A percentile compares a stretch with the other conserved stretches of the same genome.
Evolutionary conservation across 169 alveolate genomes (phyloP).

Genomic region (Plasmodium ovale): DNA sequence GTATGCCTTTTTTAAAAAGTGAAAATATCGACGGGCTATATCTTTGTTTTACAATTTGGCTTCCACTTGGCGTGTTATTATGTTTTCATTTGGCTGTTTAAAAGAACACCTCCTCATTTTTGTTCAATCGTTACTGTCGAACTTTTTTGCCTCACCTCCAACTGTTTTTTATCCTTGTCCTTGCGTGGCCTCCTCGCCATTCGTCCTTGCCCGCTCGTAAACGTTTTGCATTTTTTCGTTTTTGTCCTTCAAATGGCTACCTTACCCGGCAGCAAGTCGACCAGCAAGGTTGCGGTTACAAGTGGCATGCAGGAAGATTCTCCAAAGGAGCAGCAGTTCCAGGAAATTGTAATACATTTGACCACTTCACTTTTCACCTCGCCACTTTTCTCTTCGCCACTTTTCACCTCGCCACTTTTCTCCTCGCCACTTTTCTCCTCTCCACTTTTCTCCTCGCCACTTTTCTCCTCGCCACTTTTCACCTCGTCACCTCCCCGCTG

Average conservation of each 20-base stretch:
- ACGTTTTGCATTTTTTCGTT: slow-evolving; percentile 1
- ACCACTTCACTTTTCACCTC: too few relatives aligned
- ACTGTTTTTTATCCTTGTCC: not conserved
- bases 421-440: not conserved
- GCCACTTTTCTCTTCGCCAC: too few relatives aligned
- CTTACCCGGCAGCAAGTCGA: slow-evolving; percentile 45
- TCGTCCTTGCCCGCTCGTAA: slow-evolving; percentile 21
- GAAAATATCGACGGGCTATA: too few relatives aligned
- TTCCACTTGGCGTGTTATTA: too few relatives aligned
- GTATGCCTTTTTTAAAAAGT: too few relatives aligned
- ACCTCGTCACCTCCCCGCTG: too few relatives aligned
- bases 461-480: not conserved
- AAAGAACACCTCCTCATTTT: slow-evolving; percentile 12
- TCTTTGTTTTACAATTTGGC: too few relatives aligned
- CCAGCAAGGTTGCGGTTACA: slow-evolving; percentile 55
- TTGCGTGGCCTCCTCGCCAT: not conserved
- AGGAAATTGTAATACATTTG: slow-evolving; percentile 30
- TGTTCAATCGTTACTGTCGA: not conserved
- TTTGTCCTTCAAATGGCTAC: slow-evolving; percentile 52
- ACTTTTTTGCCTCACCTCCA: not conserved
- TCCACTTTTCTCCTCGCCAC: not conserved
- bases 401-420: too few relatives aligned
- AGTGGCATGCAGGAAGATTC: slow-evolving; percentile 1
- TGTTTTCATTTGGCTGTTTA: not conserved
- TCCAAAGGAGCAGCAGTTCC: slow-evolving; percentile 39